Base-by-base conservation (phyloP, 176 grass and related monocot genomes). In the Tillandsia leiboldiana region DNA sequence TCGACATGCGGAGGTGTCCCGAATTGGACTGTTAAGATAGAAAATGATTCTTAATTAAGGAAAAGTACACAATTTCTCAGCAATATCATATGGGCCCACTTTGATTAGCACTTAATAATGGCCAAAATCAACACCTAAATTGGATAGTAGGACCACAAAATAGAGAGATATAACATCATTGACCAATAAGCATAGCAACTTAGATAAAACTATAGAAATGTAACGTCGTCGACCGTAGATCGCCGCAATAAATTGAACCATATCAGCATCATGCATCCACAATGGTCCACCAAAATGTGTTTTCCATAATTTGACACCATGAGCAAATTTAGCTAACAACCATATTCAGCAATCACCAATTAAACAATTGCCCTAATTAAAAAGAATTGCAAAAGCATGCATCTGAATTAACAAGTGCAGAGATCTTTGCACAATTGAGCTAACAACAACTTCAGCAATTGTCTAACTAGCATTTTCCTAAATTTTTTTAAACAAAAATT, bases 11-110 rank as follows among this genome's bases (percentile, higher is more conserved):
- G 54, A 69, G 70, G 73, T 82, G 73, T 54, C 72, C 85, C 29
- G 79, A 73, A 81, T 73, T 79, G 62, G 79, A 47, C 91, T 96
- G 84, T 79, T 79, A 96, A 83, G 26, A 69, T 17, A 26, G n/a
- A 42, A 81, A 66, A 80, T 10, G 1, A 8, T 57, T 66, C 50
- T 67, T 80, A 72, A 29, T 49, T n/a, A 12, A 42, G 4, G 42
- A 67, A 1, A 49, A 80, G 52, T 65, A 51, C 48, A 78, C 22
- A 18, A 64, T 49, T 29, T 53, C 22, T 11, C 24, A 78, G 3
- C 65, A 49, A 49, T 33, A 67, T 67, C 18, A 48, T 17, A 61
- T 20, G 54, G 82, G 74, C 75, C 82, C 75, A 82, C 50, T 24
- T 14, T 70, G 49, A 49, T 62, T 70, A 49, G 29, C 49, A 71